Conservation (phyloP, 2,329 filamentous ascomycete species). For the Fusarium annulatum region DNA sequence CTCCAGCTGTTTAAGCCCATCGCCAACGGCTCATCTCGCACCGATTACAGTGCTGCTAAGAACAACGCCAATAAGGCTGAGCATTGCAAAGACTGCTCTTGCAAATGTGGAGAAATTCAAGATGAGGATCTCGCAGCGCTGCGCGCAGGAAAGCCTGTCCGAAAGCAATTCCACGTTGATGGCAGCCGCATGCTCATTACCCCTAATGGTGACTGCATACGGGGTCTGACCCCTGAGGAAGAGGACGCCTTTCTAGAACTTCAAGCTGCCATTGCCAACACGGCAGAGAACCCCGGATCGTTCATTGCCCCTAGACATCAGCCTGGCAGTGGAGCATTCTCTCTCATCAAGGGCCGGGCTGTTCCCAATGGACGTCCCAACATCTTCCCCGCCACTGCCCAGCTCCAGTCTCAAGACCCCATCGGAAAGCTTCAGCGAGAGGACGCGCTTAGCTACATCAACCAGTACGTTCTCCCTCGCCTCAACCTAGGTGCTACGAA, state of each 20-base stretch:
- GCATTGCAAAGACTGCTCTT: slow-evolving; percentile 52
- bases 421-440: slow-evolving; percentile 74
- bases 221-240: slow-evolving; percentile 74
- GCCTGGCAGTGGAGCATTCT: slow-evolving; percentile 66
- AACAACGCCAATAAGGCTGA: slow-evolving; percentile 39
- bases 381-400: slow-evolving; percentile 65
- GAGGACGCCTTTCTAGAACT: slow-evolving; percentile 77
- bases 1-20: slow-evolving; percentile 54
- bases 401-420: slow-evolving; percentile 65
- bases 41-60: slow-evolving; percentile 40
- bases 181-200: slow-evolving; percentile 78
- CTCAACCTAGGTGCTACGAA: slow-evolving; percentile 65
- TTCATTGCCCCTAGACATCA: slow-evolving; percentile 68
- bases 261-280: slow-evolving; percentile 67
- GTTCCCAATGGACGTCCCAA: slow-evolving; percentile 72
- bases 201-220: slow-evolving; percentile 80
- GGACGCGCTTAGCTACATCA: slow-evolving; percentile 75
- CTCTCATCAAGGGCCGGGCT: slow-evolving; percentile 71
- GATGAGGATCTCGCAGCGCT: slow-evolving; percentile 65
- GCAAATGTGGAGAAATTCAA: slow-evolving; percentile 55
- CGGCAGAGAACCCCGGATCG: slow-evolving; percentile 63
- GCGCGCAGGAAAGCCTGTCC: slow-evolving; percentile 67
- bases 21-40: slow-evolving; percentile 44
- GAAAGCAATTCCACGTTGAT: slow-evolving; percentile 67
- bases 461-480: slow-evolving; percentile 73